These are phyloP conservation scores for Saprolegnia parasitica DNA, from an alignment of 352 stramenopile species.

Conservation along the genomic window DNA sequence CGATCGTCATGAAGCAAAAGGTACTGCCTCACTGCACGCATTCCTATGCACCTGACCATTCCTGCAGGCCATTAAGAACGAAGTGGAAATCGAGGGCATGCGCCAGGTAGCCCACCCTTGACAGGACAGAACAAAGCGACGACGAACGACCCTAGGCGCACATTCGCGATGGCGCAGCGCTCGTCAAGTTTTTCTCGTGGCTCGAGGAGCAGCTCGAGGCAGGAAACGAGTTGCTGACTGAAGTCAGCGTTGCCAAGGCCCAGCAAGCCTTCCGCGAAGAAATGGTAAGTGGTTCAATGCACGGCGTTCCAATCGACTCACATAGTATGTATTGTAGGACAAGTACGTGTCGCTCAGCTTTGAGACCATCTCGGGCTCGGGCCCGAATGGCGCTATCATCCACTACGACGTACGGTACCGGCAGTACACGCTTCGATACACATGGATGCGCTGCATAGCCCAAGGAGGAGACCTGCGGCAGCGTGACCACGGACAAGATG, in stretches of 20 bases:
- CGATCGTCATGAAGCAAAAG: slow-evolving; percentile 77
- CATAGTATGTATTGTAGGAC: slow-evolving; percentile 44
- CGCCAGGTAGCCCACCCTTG: slow-evolving; percentile 32
- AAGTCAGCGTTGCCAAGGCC: slow-evolving; percentile 88
- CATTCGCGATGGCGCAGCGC: slow-evolving; percentile 92
- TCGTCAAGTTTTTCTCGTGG: slow-evolving; percentile 94
- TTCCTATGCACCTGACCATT: slow-evolving; percentile 32
- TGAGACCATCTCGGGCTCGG: slow-evolving; percentile 96
- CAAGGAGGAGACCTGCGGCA: slow-evolving; percentile 68
- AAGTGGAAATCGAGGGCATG: slow-evolving; percentile 94
- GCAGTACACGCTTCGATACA: not conserved
- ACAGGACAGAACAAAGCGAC: not conserved
- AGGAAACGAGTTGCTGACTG: slow-evolving; percentile 56
- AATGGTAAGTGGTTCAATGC: slow-evolving; percentile 31
- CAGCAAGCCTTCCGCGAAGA: slow-evolving; percentile 84
- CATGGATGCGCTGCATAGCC: slow-evolving; percentile 35
- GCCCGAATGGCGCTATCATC: slow-evolving; percentile 96
- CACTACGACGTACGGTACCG: slow-evolving; percentile 60
- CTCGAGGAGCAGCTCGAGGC: slow-evolving; percentile 70
- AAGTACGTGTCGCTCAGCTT: slow-evolving; percentile 94
- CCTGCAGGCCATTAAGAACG: slow-evolving; percentile 92
- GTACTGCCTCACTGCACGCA: slow-evolving; percentile 21
- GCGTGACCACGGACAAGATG: slow-evolving; percentile 89
- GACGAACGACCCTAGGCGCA: slow-evolving; percentile 56
- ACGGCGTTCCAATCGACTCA: not conserved